Base-by-base conservation (phyloP, 2,329 filamentous ascomycete species). In the Piedraia hortae region DNA sequence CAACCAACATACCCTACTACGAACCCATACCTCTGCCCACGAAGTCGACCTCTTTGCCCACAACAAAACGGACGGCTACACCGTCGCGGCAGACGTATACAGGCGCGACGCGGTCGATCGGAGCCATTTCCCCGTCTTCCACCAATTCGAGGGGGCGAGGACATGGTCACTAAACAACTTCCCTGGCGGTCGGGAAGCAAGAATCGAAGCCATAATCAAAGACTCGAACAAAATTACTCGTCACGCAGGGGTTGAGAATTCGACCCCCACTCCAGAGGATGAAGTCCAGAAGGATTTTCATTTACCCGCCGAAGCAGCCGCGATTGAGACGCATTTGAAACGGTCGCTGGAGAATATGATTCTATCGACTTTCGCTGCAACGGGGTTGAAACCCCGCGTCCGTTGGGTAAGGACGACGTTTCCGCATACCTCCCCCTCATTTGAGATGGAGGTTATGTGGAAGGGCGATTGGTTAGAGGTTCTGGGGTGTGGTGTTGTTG, bases 401-500 rank as follows among this genome's bases (percentile, higher is more conserved):
- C 64, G 85, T 32, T 97, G 85, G 85, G 68, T 93, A 5, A 82
- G 91, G 45, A 78, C 85, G 1, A 93, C 85, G 47, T 97, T 97
- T 48, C 85, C 85, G 17, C 93, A 93, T 43, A 97, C 85, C 1
- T 80, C 69, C 26, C 85, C 85, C 0, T 85, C 72, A 4, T 97
- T 77, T 73, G 85, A 97, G 44, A 59, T 97, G 12, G 85, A 97
- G 42, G 77, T 97, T 6, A 80, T 74, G 53, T 91, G 82, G 61
- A 68, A 71, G 33, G 80, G 74, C 14, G 73, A 88, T 42, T 97
- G 85, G 85, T 65, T 97, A 15, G 85, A 97, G 48, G 66, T 93
- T 4, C 59, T 97, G 1, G 85, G 85, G n/a, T 88, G 70, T 35
- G 85, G 85, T 16, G 64, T 97, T 16, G 69, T 85, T 18, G 65